Evolutionary conservation across 2,329 filamentous ascomycete genomes (phyloP), one percentile per base, ranked within the genome.

Genomic region (Ceratocystis smalleyi): DNA sequence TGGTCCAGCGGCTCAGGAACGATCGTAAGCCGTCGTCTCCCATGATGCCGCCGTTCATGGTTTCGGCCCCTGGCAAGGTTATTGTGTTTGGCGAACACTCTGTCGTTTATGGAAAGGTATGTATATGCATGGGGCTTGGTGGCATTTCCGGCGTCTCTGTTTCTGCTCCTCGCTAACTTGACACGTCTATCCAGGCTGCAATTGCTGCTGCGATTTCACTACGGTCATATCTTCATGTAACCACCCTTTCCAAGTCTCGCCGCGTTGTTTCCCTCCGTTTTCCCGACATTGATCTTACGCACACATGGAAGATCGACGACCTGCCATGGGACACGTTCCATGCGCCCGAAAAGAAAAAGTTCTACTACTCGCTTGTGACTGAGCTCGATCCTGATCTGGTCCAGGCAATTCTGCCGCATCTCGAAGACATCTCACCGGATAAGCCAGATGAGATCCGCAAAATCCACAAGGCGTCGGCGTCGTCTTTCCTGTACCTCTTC

Each of bases 31-130:
- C 78, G 67, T 86, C 83, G 10, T 83, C 76, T 64, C 83, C 83
- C 2, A 83, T 86, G 83, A 83, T 94, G 76, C 91, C 92, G 54
- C 79, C 91, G 67, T 99, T 99, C 73, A 96, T 99, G 89, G 91
- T 97, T 65, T 97, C 94, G 17, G 92, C 95, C 1, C 94, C 94
- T 0, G 95, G 92, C 68, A 99, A 99, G 74, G 94, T 96, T 72
- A 99, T 99, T 73, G 89, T 97, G 63, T 97, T 92, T 76, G 94
- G 94, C 69, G 94, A 99, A 75, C 94, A 99, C 77, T 88, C 94
- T 1, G 94, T 97, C n/a, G 94, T 99, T 22, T 85, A 99, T 72
- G 91, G 91, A 72, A 97, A 96, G 83, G 88, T 89, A 77, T 64
- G 76, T 70, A 12, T 47, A 32, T 30, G 47, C n/a, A 47, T 22